Conservation (phyloP, 1,284 basidiomycete genomes). For the Ceratobasidium sp. region DNA sequence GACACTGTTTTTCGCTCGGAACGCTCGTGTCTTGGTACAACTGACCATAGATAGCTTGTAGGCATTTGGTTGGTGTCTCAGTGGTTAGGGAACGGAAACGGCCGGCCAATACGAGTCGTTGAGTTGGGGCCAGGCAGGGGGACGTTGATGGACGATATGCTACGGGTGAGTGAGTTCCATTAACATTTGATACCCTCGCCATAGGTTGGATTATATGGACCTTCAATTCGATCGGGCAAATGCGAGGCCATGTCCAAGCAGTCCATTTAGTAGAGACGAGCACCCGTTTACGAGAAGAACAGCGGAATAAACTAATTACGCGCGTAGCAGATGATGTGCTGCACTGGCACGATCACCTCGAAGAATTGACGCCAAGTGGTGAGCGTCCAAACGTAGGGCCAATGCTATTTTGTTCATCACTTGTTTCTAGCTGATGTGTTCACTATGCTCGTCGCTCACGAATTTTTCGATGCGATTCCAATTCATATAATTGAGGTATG, state of each 20-base stretch:
- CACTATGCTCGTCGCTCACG: slow-evolving; percentile 92
- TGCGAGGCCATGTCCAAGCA: slow-evolving; percentile 44
- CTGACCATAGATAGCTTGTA: slow-evolving; percentile 65
- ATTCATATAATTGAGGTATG: slow-evolving; percentile 86
- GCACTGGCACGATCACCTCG: slow-evolving; percentile 78
- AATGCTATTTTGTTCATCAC: slow-evolving; percentile 47
- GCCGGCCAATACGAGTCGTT: slow-evolving; percentile 70
- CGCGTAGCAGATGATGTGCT: slow-evolving; percentile 51
- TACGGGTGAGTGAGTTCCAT: slow-evolving; percentile 65
- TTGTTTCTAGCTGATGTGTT: slow-evolving; percentile 59
- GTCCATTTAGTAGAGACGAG: slow-evolving; percentile 87
- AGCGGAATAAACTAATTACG: slow-evolving; percentile 62
- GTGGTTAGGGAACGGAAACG: slow-evolving; percentile 68
- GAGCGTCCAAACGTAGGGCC: slow-evolving; percentile 32
- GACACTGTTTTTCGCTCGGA: slow-evolving; percentile 46
- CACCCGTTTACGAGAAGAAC: slow-evolving; percentile 66
- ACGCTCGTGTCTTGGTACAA: slow-evolving; percentile 40
- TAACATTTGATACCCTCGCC: neutral
- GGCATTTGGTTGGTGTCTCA: slow-evolving; percentile 86
- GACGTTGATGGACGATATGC: slow-evolving; percentile 89
- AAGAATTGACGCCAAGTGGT: slow-evolving; percentile 63
- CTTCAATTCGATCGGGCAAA: slow-evolving; percentile 53
- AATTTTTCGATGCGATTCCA: slow-evolving; percentile 97
- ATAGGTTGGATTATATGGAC: slow-evolving; percentile 48
- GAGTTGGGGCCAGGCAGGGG: slow-evolving; percentile 96